Conservation (phyloP, 2,329 filamentous ascomycete species). For the Cladophialophora carrionii region DNA sequence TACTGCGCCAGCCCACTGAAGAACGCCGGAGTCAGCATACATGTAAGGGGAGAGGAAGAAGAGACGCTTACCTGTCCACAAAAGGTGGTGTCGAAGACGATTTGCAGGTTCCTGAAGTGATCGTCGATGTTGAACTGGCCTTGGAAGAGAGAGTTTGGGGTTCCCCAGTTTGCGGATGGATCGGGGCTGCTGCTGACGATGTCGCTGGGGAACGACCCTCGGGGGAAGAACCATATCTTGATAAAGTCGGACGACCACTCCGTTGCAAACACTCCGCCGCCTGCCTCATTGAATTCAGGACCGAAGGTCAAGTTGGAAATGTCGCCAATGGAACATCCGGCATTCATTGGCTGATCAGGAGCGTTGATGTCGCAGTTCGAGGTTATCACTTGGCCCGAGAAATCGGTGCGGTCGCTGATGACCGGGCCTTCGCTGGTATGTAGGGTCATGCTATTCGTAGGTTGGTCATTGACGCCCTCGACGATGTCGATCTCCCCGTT, state of each 20-base stretch:
- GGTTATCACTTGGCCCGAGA: constrained; percentile 56
- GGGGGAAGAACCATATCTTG: constrained; percentile 66
- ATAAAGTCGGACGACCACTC: constrained; percentile 77
- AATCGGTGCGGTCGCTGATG: constrained; percentile 40
- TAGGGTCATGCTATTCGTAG: constrained; percentile 52
- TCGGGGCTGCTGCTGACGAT: constrained; percentile 51
- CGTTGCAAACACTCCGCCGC: constrained; percentile 69
- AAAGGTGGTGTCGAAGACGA: constrained; percentile 59
- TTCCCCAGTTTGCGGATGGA: constrained; percentile 50
- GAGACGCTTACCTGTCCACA: constrained; percentile 49
- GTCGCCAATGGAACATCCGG: constrained; percentile 48
- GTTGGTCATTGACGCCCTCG: constrained; percentile 55
- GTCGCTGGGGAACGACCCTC: constrained; percentile 51
- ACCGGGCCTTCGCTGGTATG: constrained; percentile 51
- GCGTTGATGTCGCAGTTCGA: constrained; percentile 56
- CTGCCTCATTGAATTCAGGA: constrained; percentile 55
- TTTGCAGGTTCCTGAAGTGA: constrained; percentile 49
- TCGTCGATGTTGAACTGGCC: constrained; percentile 48
- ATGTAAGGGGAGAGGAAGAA: not conserved
- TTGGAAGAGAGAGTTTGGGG: constrained; percentile 51
- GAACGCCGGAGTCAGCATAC: constrained; percentile 6
- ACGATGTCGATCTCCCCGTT: constrained; percentile 58
- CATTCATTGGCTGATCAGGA: constrained; percentile 44
- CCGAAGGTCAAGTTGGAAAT: constrained; percentile 50
- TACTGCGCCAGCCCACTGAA: constrained; percentile 33